Evolutionary conservation across 2,329 filamentous ascomycete genomes (phyloP).

Genomic region (Colletotrichum falcatum): DNA sequence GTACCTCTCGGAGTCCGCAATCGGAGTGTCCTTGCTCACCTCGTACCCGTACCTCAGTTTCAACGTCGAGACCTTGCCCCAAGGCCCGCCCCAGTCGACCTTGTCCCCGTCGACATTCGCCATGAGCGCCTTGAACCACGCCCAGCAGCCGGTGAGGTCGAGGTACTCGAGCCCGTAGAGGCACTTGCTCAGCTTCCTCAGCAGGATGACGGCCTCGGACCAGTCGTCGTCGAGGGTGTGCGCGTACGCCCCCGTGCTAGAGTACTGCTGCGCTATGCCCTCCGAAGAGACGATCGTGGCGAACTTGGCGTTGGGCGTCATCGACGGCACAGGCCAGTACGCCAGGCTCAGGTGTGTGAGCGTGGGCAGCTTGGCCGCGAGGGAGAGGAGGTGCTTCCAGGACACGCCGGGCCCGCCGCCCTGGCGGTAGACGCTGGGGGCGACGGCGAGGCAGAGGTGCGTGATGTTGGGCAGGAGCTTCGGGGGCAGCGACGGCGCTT

Average conservation of each 20-base stretch:
- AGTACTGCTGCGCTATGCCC: slow-evolving; percentile 61
- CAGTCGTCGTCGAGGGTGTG: slow-evolving; percentile 70
- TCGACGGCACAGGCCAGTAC: slow-evolving; percentile 70
- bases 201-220: slow-evolving; percentile 67
- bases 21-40: slow-evolving; percentile 49
- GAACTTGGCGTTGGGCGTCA: slow-evolving; percentile 66
- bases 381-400: slow-evolving; percentile 68
- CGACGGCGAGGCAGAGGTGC: slow-evolving; percentile 68
- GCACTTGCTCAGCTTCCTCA: slow-evolving; percentile 65
- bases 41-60: slow-evolving; percentile 60
- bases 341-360: slow-evolving; percentile 72
- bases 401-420: slow-evolving; percentile 54
- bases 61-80: slow-evolving; percentile 64
- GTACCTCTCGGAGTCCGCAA: slow-evolving; percentile 50
- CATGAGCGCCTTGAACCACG: slow-evolving; percentile 66
- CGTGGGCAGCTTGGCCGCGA: slow-evolving; percentile 64
- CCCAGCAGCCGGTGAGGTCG: slow-evolving; percentile 69
- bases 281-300: slow-evolving; percentile 60
- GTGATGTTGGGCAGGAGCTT: slow-evolving; percentile 68
- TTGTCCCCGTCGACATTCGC: slow-evolving; percentile 56
- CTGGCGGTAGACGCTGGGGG: slow-evolving; percentile 46
- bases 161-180: slow-evolving; percentile 71
- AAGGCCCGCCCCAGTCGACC: slow-evolving; percentile 66
- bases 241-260: slow-evolving; percentile 68
- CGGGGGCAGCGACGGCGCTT: slow-evolving; percentile 44